Base-by-base conservation (phyloP, 495 filamentous ascomycete genomes). In the Penicillium manginii region DNA sequence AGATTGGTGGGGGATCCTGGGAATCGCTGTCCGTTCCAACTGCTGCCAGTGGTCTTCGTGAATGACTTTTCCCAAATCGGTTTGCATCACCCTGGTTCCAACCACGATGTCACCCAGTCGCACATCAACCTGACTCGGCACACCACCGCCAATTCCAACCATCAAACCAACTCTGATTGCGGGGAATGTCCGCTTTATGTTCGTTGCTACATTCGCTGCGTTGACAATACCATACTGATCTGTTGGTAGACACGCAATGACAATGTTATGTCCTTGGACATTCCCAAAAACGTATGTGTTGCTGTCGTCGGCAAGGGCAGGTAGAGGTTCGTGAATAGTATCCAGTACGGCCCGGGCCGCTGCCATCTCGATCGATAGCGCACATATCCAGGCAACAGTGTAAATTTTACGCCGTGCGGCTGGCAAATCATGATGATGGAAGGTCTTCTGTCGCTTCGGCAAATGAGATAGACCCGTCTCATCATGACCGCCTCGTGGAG, bases 181-280 rank as follows among this genome's bases (percentile, higher is more conserved):
- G 1, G 64, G 51, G 23, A 74, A 74, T 0, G 63, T 62, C 11
- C 61, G 63, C 6, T 35, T 54, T 58, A 74, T 50, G 31, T 70
- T 64, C 4, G 58, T 62, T 15, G 56, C 45, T 0, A 70, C 58
- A 4, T n/a, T 62, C 4, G 68, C 63, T 8, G 61, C 66, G 17
- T 65, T 63, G 32, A 22, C 60, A 31, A 43, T 67, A 45, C 68
- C 64, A 46, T 68, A 65, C 19, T 58, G 33, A 58, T 2, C 39
- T 52, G 22, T 59, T 2, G 81, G 80, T 49, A 82, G 60, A 50
- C 71, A 79, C 9, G 73, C 70, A 52, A 84, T 69, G 19, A 76
- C 75, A 31, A 83, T 54, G 55, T 82, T 80, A 48, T 81, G 78
- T 23, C 63, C 58, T 18, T 62, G 60, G 47, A 81, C 72, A 4